Base-by-base conservation (phyloP, 1,284 basidiomycete species). In the Vanrija sp. region DNA sequence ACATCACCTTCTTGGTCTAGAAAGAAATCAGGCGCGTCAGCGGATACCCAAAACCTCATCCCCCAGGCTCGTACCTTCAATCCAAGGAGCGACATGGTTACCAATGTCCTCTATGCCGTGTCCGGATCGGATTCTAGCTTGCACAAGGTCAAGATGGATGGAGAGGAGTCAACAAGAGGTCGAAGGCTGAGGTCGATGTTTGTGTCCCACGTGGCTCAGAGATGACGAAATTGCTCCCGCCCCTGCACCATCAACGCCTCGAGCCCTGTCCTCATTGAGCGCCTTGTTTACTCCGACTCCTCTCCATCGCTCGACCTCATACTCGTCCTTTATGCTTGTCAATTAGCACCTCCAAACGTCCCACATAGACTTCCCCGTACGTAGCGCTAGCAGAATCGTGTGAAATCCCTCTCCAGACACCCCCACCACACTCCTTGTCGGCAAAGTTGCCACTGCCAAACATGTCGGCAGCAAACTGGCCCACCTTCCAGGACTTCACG, bases 1-100 rank as follows among this genome's bases (percentile, higher is more conserved):
- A 29, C 23, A n/a, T 34, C 51, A 71, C 70, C 65, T 72, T 73
- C 51, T 68, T 69, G 57, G 72, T 73, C 71, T 73, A 58, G 50
- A 54, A 52, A 55, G 61, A 66, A 67, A 66, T 51, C 67, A 69
- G 65, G 65, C 65, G 65, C 65, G 65, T 63, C 46, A 65, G 55
- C 49, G 19, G 12, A 42, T 19, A 7, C 16, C 18, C 28, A 28
- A 23, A 14, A 7, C 5, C 3, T 14, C 10, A 14, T 34, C 16
- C 26, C 14, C 6, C 7, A 21, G 9, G 19, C 1, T 65, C 68
- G 64, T 57, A 72, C 70, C 60, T 52, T 63, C n/a, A 48, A 48
- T 29, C 63, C 64, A n/a, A 69, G 26, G n/a, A 23, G 40, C 10
- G 68, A 63, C 71, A 72, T 71, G 21, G 23, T 54, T 45, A 8